phyloP scores from a whole-genome alignment of 2,329 filamentous ascomycete species.

The Nemania sp. region DNA sequence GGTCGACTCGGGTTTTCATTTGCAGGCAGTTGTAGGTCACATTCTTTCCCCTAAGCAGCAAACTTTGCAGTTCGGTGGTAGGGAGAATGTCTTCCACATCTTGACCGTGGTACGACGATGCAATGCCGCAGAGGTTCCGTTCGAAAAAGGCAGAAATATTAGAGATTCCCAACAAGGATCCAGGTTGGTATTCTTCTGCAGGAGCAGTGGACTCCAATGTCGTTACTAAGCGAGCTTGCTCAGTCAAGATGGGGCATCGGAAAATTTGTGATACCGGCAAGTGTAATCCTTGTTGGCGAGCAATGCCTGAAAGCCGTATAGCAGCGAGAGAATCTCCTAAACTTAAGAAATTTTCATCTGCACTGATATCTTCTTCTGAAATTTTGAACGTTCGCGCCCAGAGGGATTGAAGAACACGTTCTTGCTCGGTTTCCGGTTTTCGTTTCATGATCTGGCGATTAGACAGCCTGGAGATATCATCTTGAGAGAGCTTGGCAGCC shows the following conservation, averaged over 20 bases:
- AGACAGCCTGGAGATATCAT: slow-evolving; percentile 4
- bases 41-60: slow-evolving; percentile 1
- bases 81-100: slow-evolving; percentile 21
- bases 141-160: slow-evolving; percentile 7
- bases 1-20: slow-evolving; percentile 7
- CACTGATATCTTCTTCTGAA: background rate
- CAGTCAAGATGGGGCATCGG: slow-evolving; percentile 4
- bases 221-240: slow-evolving; percentile 4
- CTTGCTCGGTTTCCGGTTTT: slow-evolving; percentile 3
- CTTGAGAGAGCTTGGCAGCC: background rate
- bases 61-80: slow-evolving; percentile 7
- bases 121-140: background rate
- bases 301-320: slow-evolving; percentile 15
- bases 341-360: slow-evolving; percentile 16
- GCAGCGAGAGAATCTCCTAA: slow-evolving; percentile 19
- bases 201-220: background rate
- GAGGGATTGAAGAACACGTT: slow-evolving; percentile 7
- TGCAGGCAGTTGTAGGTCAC: slow-evolving; percentile 9
- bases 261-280: slow-evolving; percentile 15
- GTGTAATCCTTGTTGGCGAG: background rate
- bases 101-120: background rate
- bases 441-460: background rate
- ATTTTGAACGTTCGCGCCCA: slow-evolving; percentile 18
- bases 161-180: slow-evolving; percentile 5
- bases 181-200: slow-evolving; percentile 8